Evolutionary conservation across 129 eudicot genomes (phyloP), one percentile per base, ranked within the genome.

Genomic region (Helichrysum umbraculigerum): DNA sequence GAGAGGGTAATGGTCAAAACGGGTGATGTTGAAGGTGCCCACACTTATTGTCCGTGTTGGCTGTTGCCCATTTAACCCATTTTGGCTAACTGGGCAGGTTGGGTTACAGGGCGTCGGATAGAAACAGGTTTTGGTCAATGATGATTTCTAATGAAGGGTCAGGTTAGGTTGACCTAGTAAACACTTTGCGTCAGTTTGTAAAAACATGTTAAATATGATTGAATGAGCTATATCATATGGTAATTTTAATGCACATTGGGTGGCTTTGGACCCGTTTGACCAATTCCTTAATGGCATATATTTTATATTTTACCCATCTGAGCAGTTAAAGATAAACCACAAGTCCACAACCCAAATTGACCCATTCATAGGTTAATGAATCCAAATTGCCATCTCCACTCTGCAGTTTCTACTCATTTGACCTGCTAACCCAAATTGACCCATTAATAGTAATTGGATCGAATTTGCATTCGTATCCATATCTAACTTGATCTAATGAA

Each of bases 401-500:
- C 28, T 25, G 28, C 28, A 54, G 9, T 5, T 39, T 10, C 37
- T 42, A 44, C 17, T 12, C 52, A 44, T 44, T 44, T 44, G 52
- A 44, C 17, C 17, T 0, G 52, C 52, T 44, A 32, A 17, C 50
- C 47, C 50, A 33, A 65, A 17, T 35, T 4, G 51, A 41, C 72
- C 72, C 34, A 16, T 68, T 68, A 44, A 44, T 44, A 44, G 17
- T 12, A 44, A 44, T 3, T 34, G 25, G 11, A 39, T 9, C 2
- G n/a, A 37, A 67, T 7, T 35, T 12, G 34, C 16, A 12, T 61
- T 19, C 14, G 11, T 28, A 22, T 52, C 6, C n/a, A 30, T 59
- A 70, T 66, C 76, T 82, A 59, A 82, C 44, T 6, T 44, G 57
- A 30, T 65, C 66, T 42, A 56, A 65, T 80, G 64, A 78, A 66